phyloP scores from a whole-genome alignment of 2,329 filamentous ascomycete genomes.

The Waltergamsia citrina region DNA sequence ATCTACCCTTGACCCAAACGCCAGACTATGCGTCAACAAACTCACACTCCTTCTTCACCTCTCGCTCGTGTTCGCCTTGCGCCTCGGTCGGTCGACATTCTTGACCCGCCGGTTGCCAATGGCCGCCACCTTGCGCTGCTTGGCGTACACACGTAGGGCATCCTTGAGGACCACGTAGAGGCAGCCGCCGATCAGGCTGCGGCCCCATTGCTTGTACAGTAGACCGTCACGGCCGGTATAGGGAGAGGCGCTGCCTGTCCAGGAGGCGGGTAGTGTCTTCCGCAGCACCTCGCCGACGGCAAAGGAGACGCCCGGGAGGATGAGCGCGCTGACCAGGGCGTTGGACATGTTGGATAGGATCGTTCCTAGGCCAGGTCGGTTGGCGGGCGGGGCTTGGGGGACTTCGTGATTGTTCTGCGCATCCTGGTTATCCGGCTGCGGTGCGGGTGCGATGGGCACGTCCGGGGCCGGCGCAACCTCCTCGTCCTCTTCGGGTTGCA shows the following conservation, averaged over 20 bases:
- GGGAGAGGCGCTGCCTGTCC: constrained; percentile 39
- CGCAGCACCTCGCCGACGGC: constrained; percentile 69
- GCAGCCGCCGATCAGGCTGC: constrained; percentile 81
- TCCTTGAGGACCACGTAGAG: constrained; percentile 80
- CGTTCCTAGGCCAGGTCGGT: constrained; percentile 20
- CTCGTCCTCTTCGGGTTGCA: not conserved
- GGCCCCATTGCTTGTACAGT: constrained; percentile 77
- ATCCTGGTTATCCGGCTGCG: not conserved
- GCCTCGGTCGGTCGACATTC: constrained; percentile 32
- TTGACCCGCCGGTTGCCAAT: constrained; percentile 43
- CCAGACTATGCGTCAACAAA: not conserved
- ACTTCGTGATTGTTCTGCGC: constrained; percentile 6
- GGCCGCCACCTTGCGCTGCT: constrained; percentile 50
- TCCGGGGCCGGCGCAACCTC: no score
- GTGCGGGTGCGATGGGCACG: constrained; percentile 15
- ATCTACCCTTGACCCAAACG: no score
- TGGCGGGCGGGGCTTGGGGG: constrained; percentile 18
- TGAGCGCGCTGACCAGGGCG: constrained; percentile 45
- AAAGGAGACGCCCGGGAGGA: constrained; percentile 76
- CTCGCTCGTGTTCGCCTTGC: constrained; percentile 14
- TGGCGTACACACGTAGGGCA: constrained; percentile 49
- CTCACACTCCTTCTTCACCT: not conserved
- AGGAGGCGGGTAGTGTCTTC: constrained; percentile 54
- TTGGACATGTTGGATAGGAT: constrained; percentile 35
- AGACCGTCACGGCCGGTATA: constrained; percentile 36